These are phyloP conservation scores for Takashimella koratensis DNA, from an alignment of 1,284 basidiomycete species.

Conservation along the genomic window DNA sequence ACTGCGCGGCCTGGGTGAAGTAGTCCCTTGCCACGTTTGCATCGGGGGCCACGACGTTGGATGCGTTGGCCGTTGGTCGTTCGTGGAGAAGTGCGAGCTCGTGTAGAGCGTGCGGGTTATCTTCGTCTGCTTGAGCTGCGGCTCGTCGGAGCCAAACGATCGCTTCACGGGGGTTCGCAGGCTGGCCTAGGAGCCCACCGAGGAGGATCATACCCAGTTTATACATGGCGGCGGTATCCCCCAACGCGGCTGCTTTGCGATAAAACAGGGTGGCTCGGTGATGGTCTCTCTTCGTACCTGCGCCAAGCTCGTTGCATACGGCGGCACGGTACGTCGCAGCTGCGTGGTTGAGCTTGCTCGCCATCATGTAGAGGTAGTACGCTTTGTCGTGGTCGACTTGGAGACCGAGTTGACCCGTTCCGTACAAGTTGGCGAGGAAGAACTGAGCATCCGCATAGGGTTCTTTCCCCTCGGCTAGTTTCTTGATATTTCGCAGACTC, in stretches of 20 bases:
- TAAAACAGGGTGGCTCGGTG: conserved; percentile 91
- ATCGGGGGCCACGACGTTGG: conserved; percentile 48
- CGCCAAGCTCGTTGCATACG: conserved; percentile 99
- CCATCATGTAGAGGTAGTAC: conserved; percentile 97
- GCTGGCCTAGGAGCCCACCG: conserved; percentile 78
- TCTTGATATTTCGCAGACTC: conserved; percentile 85
- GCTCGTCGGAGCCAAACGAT: conserved; percentile 93
- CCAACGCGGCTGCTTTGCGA: conserved; percentile 90
- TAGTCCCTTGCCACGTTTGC: conserved; percentile 72
- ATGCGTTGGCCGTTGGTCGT: conserved; percentile 48
- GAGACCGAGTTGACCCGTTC: conserved; percentile 88
- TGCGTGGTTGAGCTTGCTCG: conserved; percentile 94
- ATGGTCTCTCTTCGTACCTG: conserved; percentile 87
- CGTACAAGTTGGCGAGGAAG: conserved; percentile 96
- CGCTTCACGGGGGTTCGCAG: conserved; percentile 82
- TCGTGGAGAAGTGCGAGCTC: conserved; percentile 94
- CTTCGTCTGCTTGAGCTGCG: conserved; percentile 94
- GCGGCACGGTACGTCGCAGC: conserved; percentile 95
- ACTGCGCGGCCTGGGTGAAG: conserved; percentile 86
- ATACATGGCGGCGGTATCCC: conserved; percentile 98
- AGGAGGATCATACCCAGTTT: conserved; percentile 95
- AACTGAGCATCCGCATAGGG: conserved; percentile 98
- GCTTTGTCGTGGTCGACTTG: conserved; percentile 97
- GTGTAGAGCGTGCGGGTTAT: conserved; percentile 96
- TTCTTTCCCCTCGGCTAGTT: conserved; percentile 58